phyloP scores from a whole-genome alignment of 2,329 filamentous ascomycete species.

The Botrytis tulipae region DNA sequence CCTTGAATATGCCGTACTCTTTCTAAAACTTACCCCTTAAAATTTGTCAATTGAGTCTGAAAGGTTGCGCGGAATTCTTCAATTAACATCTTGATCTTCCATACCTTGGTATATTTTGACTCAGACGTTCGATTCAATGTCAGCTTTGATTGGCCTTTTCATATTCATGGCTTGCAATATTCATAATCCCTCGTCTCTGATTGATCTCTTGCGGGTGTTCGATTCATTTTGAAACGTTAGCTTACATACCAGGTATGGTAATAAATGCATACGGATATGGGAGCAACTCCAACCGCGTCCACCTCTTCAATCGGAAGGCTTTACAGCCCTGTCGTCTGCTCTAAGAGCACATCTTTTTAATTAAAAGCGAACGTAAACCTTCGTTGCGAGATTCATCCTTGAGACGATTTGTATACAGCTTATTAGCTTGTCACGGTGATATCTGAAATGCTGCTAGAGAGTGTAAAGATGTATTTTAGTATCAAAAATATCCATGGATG shows the following conservation, averaged over 20 bases:
- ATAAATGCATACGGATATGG: not conserved
- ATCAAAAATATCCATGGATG: not conserved
- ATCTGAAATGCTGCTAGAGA: not conserved
- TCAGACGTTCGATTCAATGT: not conserved
- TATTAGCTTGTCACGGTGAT: not conserved
- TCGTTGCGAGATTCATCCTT: not conserved
- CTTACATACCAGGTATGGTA: not conserved
- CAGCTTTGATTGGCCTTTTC: not conserved
- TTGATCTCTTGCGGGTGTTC: not conserved
- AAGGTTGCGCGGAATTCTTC: not conserved
- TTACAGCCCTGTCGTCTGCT: not conserved
- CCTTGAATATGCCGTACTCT: not conserved
- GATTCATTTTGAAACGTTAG: slow-evolving; percentile 16
- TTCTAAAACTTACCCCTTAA: not conserved
- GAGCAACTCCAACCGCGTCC: slow-evolving; percentile 1
- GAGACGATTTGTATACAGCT: not conserved
- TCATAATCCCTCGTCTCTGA: not conserved
- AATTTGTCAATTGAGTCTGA: not conserved
- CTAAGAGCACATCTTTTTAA: not conserved
- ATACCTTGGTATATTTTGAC: not conserved
- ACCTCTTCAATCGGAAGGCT: not conserved
- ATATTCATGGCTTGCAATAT: not conserved
- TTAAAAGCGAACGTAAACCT: no score
- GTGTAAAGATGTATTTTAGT: not conserved
- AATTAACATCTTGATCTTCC: not conserved